Evolutionary conservation across 2,329 filamentous ascomycete species (phyloP).

Genomic region (Claviceps arundinis): DNA sequence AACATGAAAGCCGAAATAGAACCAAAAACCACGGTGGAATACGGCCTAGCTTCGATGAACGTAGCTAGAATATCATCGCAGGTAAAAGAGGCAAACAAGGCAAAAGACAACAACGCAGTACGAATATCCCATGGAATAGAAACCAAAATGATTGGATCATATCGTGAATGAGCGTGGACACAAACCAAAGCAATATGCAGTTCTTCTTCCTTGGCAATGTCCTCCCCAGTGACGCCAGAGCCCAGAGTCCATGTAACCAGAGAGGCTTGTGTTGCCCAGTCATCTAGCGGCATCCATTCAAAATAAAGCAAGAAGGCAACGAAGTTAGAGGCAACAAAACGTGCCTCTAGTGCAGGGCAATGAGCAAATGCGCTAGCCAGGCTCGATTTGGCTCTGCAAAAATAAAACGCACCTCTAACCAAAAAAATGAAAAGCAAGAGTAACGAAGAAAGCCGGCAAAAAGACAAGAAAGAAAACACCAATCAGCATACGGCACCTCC

Average conservation of each 20-base stretch:
- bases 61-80: not conserved
- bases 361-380: not conserved
- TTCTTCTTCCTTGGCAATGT: not conserved
- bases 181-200: not conserved
- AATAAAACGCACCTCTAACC: slow-evolving; percentile 2
- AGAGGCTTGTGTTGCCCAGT: slow-evolving; percentile 1
- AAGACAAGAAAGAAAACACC: not conserved
- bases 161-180: not conserved
- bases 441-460: not conserved
- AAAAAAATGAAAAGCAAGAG: slow-evolving; percentile 1
- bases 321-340: not conserved
- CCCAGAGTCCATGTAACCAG: not conserved
- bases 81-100: not conserved
- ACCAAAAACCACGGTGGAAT: no score
- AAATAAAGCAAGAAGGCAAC: not conserved
- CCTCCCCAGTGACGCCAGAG: not conserved
- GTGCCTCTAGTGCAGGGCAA: not conserved
- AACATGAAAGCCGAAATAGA: no score
- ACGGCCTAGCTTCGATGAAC: no score
- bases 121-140: not conserved
- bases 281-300: slow-evolving; percentile 1
- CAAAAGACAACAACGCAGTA: not conserved
- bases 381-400: not conserved
- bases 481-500: not conserved
- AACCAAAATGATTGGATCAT: slow-evolving; percentile 2